These are phyloP conservation scores for Nymphaea colorata DNA, from an alignment of 164 flowering plant genomes.

Conservation along the genomic window DNA sequence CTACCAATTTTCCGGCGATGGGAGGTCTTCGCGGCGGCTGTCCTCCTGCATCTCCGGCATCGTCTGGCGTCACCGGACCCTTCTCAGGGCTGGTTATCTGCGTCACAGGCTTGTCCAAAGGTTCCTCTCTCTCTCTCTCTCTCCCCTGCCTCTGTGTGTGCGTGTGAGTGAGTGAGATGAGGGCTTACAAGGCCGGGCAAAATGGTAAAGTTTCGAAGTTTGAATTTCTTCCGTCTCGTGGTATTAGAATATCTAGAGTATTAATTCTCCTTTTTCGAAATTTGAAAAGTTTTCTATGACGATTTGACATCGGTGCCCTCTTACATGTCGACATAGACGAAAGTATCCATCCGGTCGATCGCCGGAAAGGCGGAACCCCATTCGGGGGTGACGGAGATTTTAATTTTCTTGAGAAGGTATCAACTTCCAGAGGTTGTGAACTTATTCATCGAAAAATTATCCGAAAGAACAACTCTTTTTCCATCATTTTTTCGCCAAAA, in stretches of 20 bases:
- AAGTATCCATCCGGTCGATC: neutral
- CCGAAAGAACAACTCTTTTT: neutral
- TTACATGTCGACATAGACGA: neutral
- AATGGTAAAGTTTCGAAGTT: neutral
- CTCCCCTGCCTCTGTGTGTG: neutral
- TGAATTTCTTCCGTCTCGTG: neutral
- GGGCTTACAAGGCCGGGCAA: neutral
- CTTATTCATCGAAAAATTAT: neutral
- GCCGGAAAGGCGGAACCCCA: neutral
- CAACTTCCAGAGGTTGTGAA: neutral
- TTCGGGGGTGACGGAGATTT: neutral
- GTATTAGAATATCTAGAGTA: neutral
- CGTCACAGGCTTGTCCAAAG: constrained; percentile 92
- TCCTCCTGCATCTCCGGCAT: constrained; percentile 16
- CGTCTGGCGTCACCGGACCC: constrained; percentile 30
- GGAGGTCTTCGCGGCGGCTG: constrained; percentile 30
- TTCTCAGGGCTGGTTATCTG: constrained; percentile 72
- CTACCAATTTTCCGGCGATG: constrained; percentile 20
- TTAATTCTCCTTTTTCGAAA: neutral
- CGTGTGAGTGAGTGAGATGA: neutral
- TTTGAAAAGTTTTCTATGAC: neutral
- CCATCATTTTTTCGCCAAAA: neutral
- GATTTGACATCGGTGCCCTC: neutral
- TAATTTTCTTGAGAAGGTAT: neutral
- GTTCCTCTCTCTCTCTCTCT: constrained; percentile 16